Evolutionary conservation across 2,329 filamentous ascomycete species (phyloP), one percentile per base, ranked within the genome.

Genomic region (Remersonia thermophila): DNA sequence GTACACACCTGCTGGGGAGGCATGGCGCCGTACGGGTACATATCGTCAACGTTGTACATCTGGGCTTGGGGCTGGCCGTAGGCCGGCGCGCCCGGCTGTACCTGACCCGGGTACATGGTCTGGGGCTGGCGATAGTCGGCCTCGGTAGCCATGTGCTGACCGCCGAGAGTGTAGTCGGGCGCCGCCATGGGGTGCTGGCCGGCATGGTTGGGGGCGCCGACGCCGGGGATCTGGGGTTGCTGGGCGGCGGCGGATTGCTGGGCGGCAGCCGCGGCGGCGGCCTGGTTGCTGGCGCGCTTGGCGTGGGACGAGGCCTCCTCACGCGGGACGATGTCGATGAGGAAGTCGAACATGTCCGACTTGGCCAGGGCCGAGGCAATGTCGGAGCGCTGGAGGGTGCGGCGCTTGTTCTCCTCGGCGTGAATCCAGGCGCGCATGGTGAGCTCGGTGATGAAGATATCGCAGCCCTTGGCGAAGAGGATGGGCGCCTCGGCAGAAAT

Each of bases 361-460:
- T 98, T 98, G 41, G 85, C 83, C 16, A 98, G 69, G 11, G 91
- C 91, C 9, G 86, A 93, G 15, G 91, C 91, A 56, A 98, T 98
- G 54, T 98, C 91, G 39, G 85, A 94, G 34, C 91, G 77, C 61
- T 98, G 91, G 28, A 98, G 67, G 1, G 91, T 98, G 30, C 91
- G 79, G 20, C 91, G 77, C 68, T 98, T 98, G 66, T 98, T 98
- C 62, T 98, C 91, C 56, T 98, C 91, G 12, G 91, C 91, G 52
- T 98, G 91, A 46, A 98, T 98, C 91, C 91, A 98, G 32, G 91
- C 91, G 46, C 91, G 84, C 91, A 98, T 98, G 7, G 91, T 98
- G 42, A 98, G 69, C 61, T 98, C 91, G 1, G 87, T 95, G 55
- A 98, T 98, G 64, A 98, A 98, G 55, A 96, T 95, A 55, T 98